A percentile compares a stretch with the other conserved stretches of the same genome.
Evolutionary conservation across 768 basidiomycete species (phyloP).

Genomic region (Dentipellis sp.): DNA sequence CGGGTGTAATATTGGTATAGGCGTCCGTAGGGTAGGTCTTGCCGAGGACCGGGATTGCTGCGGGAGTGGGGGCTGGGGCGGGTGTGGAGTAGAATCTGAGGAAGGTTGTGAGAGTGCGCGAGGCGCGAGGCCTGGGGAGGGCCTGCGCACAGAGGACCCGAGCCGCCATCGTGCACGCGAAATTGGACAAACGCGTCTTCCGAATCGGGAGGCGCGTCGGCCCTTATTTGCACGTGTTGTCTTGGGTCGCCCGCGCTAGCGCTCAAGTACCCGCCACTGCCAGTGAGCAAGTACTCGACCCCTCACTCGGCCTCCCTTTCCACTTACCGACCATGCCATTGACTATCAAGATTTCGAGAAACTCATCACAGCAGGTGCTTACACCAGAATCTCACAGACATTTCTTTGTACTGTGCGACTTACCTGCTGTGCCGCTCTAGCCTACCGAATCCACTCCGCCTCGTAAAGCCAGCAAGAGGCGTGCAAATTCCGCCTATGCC

Average conservation of each 20-base stretch:
- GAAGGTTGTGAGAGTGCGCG: neutral
- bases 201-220: neutral
- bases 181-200: neutral
- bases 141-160: neutral
- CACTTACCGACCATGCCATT: constrained; percentile 3
- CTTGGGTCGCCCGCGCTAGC: neutral
- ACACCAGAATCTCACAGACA: too few relatives aligned
- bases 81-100: neutral
- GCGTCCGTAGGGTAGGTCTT: constrained; percentile 65
- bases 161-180: neutral
- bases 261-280: neutral
- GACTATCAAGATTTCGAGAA: constrained; percentile 10
- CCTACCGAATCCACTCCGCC: constrained; percentile 5
- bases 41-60: constrained; percentile 45
- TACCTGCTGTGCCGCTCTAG: neutral
- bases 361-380: constrained; percentile 1
- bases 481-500: constrained; percentile 8
- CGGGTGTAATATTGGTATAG: constrained; percentile 76
- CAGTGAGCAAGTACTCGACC: neutral
- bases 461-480: constrained; percentile 11
- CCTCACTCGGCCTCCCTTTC: neutral
- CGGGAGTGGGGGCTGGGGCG: constrained; percentile 1
- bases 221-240: neutral
- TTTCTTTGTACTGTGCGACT: too few relatives aligned
- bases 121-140: neutral